Conservation (phyloP, 352 stramenopile species). For the Globisporangium uncinulatum region DNA sequence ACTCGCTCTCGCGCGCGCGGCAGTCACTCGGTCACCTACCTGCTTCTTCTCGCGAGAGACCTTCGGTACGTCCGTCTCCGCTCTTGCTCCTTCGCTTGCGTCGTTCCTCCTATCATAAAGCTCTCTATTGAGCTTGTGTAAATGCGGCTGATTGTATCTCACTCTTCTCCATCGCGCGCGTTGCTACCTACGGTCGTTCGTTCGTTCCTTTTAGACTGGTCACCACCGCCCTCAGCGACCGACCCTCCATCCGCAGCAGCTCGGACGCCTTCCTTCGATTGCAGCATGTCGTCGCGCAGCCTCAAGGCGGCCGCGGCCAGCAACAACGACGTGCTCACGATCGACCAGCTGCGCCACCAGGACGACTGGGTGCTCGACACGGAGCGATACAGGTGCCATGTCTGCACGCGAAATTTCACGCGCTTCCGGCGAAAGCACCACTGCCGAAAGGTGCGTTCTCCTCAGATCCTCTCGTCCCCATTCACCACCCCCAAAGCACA, state of each 20-base stretch:
- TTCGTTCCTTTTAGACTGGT: too few species aligned
- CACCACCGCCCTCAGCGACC: neutral
- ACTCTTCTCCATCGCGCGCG: too few species aligned
- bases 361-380: constrained; percentile 87
- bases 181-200: too few species aligned
- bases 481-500: neutral
- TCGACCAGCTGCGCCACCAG: constrained; percentile 84
- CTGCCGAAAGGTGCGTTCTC: constrained; percentile 64
- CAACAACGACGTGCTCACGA: constrained; percentile 83
- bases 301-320: constrained; percentile 69
- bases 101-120: too few species aligned
- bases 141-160: too few species aligned
- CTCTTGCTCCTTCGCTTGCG: too few species aligned
- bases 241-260: neutral
- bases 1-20: neutral
- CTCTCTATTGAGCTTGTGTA: too few species aligned
- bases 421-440: constrained; percentile 87
- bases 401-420: constrained; percentile 87
- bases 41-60: neutral
- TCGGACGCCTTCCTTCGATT: neutral
- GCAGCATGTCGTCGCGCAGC: constrained; percentile 61
- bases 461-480: neutral
- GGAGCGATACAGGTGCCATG: constrained; percentile 83
- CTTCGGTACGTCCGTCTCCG: too few species aligned
- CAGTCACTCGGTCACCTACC: neutral